Conservation (phyloP, 2,329 filamentous ascomycete genomes). For the Chaetomium olivaceum region DNA sequence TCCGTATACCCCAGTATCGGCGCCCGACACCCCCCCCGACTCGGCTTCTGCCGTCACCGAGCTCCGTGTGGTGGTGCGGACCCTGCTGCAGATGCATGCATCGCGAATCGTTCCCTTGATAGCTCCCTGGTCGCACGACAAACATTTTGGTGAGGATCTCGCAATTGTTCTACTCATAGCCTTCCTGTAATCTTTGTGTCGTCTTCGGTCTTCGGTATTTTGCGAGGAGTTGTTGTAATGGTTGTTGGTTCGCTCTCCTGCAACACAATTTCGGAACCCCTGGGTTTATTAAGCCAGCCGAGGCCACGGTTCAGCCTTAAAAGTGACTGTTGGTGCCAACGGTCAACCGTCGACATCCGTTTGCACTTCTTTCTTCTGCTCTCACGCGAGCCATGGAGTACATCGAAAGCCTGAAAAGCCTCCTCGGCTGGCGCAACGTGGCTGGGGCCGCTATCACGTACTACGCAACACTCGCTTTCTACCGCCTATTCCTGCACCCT, state of each 20-base stretch:
- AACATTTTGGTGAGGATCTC: background rate
- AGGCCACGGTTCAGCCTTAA: background rate
- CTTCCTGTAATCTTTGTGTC: background rate
- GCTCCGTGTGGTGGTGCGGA: background rate
- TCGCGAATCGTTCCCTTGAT: background rate
- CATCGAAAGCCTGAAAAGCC: background rate
- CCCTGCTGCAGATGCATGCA: background rate
- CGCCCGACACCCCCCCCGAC: no score
- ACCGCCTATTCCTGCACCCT: conserved; percentile 6
- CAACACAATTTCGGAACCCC: background rate
- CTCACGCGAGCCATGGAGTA: background rate
- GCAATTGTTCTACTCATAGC: background rate
- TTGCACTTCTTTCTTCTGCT: background rate
- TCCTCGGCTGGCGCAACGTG: background rate
- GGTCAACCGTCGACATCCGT: background rate
- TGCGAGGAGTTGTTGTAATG: background rate
- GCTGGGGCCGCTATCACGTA: background rate
- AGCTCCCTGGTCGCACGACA: background rate
- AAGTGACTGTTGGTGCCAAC: background rate
- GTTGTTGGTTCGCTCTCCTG: background rate
- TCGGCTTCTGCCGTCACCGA: background rate
- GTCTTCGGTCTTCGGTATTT: background rate
- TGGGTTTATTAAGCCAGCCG: background rate
- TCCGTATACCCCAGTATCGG: no score
- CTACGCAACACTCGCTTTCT: background rate